phyloP scores from a whole-genome alignment of 106 monocot species.

The Ottelia alismoides region DNA sequence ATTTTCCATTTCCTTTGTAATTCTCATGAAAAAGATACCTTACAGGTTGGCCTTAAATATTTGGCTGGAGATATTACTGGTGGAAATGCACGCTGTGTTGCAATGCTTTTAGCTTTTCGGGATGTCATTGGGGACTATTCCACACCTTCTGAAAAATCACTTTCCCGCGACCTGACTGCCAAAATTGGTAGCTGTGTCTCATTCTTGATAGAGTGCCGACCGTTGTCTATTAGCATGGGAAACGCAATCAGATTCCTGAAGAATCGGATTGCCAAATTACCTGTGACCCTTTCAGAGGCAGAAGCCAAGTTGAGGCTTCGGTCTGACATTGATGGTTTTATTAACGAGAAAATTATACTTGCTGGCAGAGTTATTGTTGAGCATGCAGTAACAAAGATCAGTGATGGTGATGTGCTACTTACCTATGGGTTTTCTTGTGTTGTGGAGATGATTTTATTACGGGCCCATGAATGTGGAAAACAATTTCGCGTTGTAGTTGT shows the following conservation, averaged over 20 bases:
- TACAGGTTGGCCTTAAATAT: constrained; percentile 95
- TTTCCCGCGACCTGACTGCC: constrained; percentile 67
- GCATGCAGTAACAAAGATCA: constrained; percentile 81
- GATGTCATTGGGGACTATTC: constrained; percentile 76
- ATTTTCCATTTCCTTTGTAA: no score
- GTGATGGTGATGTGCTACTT: constrained; percentile 89
- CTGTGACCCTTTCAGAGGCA: constrained; percentile 50
- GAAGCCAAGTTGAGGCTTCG: constrained; percentile 67
- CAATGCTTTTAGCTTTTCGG: constrained; percentile 88
- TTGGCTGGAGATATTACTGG: constrained; percentile 69
- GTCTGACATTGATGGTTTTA: constrained; percentile 82
- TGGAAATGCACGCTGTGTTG: constrained; percentile 86
- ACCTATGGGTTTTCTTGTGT: constrained; percentile 80
- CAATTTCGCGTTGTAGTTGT: constrained; percentile 77
- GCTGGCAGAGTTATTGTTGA: constrained; percentile 84
- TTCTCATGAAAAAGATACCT: no score
- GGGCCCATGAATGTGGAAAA: constrained; percentile 67
- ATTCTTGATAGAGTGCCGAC: constrained; percentile 87
- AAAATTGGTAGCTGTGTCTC: constrained; percentile 85
- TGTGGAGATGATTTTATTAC: constrained; percentile 72
- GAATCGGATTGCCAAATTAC: constrained; percentile 60
- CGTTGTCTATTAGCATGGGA: constrained; percentile 95
- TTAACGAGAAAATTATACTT: constrained; percentile 85
- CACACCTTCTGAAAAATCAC: constrained; percentile 57
- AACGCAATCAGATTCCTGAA: constrained; percentile 94